Conservation (phyloP, 768 basidiomycete species). For the Leccinum truebloodii region DNA sequence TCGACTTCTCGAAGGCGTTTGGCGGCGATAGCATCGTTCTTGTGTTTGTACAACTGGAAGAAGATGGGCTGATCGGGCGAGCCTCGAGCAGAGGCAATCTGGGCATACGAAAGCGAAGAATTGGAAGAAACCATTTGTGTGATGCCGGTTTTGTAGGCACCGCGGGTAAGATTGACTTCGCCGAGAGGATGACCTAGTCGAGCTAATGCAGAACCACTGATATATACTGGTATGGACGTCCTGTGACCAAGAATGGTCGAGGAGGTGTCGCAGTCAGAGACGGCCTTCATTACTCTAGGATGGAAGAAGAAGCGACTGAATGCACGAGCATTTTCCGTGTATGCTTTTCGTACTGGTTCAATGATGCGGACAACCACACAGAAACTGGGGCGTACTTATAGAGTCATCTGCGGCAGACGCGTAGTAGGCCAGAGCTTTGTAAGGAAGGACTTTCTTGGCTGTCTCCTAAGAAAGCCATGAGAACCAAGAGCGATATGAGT, state of each 20-base stretch:
- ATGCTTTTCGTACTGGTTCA: conserved; percentile 40
- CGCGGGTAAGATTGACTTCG: conserved; percentile 79
- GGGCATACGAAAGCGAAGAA: conserved; percentile 64
- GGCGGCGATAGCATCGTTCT: conserved; percentile 63
- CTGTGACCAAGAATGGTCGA: conserved; percentile 72
- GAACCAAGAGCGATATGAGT: not conserved
- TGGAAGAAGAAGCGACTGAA: conserved; percentile 86
- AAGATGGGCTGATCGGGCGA: conserved; percentile 62
- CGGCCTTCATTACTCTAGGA: conserved; percentile 74
- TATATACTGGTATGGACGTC: conserved; percentile 78
- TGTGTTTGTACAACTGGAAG: conserved; percentile 87
- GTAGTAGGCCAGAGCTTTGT: conserved; percentile 82
- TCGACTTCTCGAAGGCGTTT: conserved; percentile 72
- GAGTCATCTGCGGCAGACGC: conserved; percentile 86
- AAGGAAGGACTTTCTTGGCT: conserved; percentile 69
- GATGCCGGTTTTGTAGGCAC: conserved; percentile 62
- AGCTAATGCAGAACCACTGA: conserved; percentile 82
- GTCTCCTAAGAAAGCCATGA: conserved; percentile 47
- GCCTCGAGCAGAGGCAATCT: conserved; percentile 59
- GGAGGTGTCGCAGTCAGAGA: conserved; percentile 65
- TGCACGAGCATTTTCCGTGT: conserved; percentile 72
- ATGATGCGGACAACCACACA: conserved; percentile 16
- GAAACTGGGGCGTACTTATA: conserved; percentile 52
- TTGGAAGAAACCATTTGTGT: conserved; percentile 88
- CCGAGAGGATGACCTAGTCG: conserved; percentile 88